Base-by-base conservation (phyloP, 768 basidiomycete species). In the Phanerodontia chrysosporium region DNA sequence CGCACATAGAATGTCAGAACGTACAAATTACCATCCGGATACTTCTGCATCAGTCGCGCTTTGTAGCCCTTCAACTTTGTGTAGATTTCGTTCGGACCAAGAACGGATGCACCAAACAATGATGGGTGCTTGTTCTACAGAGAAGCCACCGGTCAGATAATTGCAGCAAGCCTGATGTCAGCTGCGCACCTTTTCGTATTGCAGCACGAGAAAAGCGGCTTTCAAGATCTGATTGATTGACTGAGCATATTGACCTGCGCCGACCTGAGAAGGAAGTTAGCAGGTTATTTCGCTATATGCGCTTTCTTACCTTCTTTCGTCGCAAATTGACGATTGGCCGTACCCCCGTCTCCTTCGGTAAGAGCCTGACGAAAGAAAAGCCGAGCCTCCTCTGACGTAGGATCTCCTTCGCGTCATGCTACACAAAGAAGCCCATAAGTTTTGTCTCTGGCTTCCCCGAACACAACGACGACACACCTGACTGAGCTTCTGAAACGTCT, bases 311-410 rank as follows among this genome's bases (percentile, higher is more conserved):
- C 66, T 75, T 79, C 53, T 85, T 80, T 24, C 75, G 71, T n/a
- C 85, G 80, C 45, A 98, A 76, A 68, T 99, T 98, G 27, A 97
- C 90, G 60, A 98, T 96, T 0, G 95, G 95, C 29, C 97, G 80
- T 2, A 98, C 92, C 0, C 97, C 97, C 3, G 86, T 91, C 58
- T 95, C 95, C 71, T 98, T 99, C 0, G 97, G 97, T 21, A 99
- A 75, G 7, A 98, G 77, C 1, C 97, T 83, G 16, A 96, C 85
- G 63, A 89, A 91, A 0, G 94, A 92, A 67, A 86, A 93, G 0
- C 92, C 91, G 2, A 97, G 78, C 61, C 74, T 82, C 1, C 93
- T 81, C 63, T 87, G 83, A n/a, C 83, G 79, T 13, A 90, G 72
- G 36, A 92, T 79, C 57, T 84, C 83, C 48, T 80, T 76, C 0